phyloP scores from a whole-genome alignment of 2,329 filamentous ascomycete species.

The Xylariaceae sp. region DNA sequence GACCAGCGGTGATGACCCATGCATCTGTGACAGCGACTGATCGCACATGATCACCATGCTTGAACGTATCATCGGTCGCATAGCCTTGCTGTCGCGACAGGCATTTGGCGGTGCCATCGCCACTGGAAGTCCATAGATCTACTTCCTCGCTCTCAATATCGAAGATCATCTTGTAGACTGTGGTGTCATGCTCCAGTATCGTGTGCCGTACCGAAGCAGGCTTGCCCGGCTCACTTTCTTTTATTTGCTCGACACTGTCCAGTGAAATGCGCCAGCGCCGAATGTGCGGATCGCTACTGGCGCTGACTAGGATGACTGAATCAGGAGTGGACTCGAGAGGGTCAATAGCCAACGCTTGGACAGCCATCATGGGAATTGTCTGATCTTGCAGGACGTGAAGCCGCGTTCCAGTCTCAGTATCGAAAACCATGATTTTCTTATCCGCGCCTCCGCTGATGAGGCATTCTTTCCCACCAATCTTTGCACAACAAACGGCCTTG shows the following conservation, averaged over 20 bases:
- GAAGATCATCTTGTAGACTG: conserved; percentile 77
- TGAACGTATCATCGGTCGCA: conserved; percentile 65
- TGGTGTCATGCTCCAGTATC: conserved; percentile 83
- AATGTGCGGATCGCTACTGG: conserved; percentile 76
- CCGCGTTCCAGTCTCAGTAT: conserved; percentile 61
- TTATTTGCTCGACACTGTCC: conserved; percentile 49
- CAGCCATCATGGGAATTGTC: conserved; percentile 63
- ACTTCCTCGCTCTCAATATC: conserved; percentile 56
- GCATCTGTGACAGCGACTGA: conserved; percentile 71
- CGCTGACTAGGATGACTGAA: conserved; percentile 64
- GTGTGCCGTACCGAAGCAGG: conserved; percentile 39
- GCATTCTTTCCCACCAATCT: conserved; percentile 55
- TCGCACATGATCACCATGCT: conserved; percentile 86
- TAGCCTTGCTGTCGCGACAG: conserved; percentile 66
- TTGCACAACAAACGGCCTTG: conserved; percentile 67
- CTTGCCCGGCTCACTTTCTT: conserved; percentile 38
- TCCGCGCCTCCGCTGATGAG: conserved; percentile 75
- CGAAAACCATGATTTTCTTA: conserved; percentile 80
- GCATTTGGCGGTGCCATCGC: conserved; percentile 83
- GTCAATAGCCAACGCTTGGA: conserved; percentile 77
- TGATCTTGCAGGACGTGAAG: conserved; percentile 77
- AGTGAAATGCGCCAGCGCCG: conserved; percentile 67
- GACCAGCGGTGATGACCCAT: conserved; percentile 81
- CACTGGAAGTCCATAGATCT: conserved; percentile 89
- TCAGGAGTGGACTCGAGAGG: conserved; percentile 50